Evolutionary conservation across 306 rosid genomes (phyloP).

Genomic region (Chamaecrista fasciculata): DNA sequence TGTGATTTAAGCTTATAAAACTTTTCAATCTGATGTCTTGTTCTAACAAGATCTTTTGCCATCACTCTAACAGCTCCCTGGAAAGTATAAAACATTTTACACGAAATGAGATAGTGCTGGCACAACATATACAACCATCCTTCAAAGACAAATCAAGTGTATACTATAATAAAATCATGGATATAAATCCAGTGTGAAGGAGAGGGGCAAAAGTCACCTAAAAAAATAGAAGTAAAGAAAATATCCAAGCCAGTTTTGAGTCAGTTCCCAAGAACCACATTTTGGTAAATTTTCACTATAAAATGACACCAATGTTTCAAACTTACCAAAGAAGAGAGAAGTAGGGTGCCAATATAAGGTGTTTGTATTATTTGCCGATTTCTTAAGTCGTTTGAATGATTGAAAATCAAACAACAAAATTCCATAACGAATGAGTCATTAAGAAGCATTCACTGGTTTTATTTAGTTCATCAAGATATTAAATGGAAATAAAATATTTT

Average conservation of each 20-base stretch:
- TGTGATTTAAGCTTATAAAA: constrained; percentile 89
- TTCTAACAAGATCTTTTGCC: constrained; percentile 93
- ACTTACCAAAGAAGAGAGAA: background rate
- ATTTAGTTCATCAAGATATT: background rate
- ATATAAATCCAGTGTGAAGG: background rate
- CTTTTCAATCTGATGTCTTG: constrained; percentile 86
- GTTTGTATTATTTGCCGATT: background rate
- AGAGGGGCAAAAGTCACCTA: background rate
- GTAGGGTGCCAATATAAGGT: background rate
- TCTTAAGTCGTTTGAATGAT: background rate
- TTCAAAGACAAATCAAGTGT: background rate
- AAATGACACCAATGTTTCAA: background rate
- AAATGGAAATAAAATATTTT: background rate
- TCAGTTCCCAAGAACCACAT: background rate
- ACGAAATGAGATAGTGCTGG: constrained; percentile 19
- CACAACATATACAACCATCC: background rate
- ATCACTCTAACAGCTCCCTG: constrained; percentile 92
- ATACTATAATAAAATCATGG: background rate
- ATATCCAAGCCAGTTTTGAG: constrained; percentile 4
- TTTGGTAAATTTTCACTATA: background rate
- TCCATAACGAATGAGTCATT: background rate
- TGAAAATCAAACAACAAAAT: background rate
- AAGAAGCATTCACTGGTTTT: background rate
- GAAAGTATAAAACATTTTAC: constrained; percentile 19
- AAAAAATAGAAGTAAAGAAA: background rate